A percentile compares a stretch with the other conserved stretches of the same genome.
These are phyloP conservation scores for Colletotrichum musicola DNA, from an alignment of 2,329 filamentous ascomycete species.

Conservation along the genomic window DNA sequence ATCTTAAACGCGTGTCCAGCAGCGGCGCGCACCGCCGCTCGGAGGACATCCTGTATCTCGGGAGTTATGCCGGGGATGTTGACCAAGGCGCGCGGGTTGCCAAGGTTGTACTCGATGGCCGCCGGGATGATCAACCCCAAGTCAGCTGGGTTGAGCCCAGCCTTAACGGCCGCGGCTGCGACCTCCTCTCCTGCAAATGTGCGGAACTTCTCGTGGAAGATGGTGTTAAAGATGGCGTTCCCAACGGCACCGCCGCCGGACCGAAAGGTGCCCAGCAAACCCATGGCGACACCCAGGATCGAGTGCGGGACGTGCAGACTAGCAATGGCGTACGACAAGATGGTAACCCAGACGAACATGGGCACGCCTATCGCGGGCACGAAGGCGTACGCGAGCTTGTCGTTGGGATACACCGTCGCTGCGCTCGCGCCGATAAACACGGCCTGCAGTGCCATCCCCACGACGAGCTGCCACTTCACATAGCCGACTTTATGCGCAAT, in stretches of 20 bases:
- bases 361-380: constrained; percentile 48
- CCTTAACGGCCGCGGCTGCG: constrained; percentile 44
- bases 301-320: constrained; percentile 48
- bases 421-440: constrained; percentile 45
- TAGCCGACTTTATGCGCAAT: constrained; percentile 49
- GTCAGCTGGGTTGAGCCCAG: constrained; percentile 42
- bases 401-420: constrained; percentile 44
- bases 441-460: constrained; percentile 47
- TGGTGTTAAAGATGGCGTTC: constrained; percentile 50
- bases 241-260: constrained; percentile 49
- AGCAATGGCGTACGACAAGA: constrained; percentile 46
- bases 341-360: constrained; percentile 50
- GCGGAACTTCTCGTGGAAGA: constrained; percentile 41
- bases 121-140: constrained; percentile 45
- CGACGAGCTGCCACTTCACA: constrained; percentile 46
- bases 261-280: constrained; percentile 48
- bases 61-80: constrained; percentile 38
- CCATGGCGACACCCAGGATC: constrained; percentile 47
- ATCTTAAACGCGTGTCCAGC: constrained; percentile 36
- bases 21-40: constrained; percentile 21
- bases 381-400: constrained; percentile 46
- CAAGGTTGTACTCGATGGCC: constrained; percentile 48
- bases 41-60: constrained; percentile 23
- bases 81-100: constrained; percentile 42
- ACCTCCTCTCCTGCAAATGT: constrained; percentile 46